These are phyloP conservation scores for Rhizomucor miehei DNA, from an alignment of 371 early-diverging fungal species.

Conservation along the genomic window DNA sequence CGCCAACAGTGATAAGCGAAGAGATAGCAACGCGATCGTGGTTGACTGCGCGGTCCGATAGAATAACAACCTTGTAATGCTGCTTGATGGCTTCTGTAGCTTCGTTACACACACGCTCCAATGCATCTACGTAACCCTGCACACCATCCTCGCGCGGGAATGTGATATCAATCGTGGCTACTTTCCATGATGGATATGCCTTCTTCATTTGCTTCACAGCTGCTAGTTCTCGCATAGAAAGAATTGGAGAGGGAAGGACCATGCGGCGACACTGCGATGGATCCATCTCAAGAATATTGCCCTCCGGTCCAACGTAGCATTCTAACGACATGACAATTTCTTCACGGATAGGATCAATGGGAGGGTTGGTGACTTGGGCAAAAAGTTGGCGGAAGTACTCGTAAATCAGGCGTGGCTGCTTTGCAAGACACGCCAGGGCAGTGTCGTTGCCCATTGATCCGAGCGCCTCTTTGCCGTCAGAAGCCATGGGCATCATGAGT, in stretches of 20 bases:
- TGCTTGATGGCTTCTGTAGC: conserved; percentile 78
- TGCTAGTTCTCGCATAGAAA: conserved; percentile 78
- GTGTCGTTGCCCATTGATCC: conserved; percentile 98
- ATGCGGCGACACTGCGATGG: conserved; percentile 77
- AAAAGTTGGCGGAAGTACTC: conserved; percentile 97
- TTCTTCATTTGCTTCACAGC: conserved; percentile 69
- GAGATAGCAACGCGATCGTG: conserved; percentile 81
- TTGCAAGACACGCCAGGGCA: conserved; percentile 90
- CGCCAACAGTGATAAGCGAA: conserved; percentile 88
- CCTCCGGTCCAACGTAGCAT: conserved; percentile 93
- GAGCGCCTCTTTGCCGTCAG: conserved; percentile 90
- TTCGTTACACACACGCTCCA: conserved; percentile 86
- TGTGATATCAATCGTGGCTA: conserved; percentile 85
- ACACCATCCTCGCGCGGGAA: conserved; percentile 75
- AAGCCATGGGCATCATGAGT: conserved; percentile 83
- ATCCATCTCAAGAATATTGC: conserved; percentile 86
- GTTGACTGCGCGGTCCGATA: conserved; percentile 76
- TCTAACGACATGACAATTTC: conserved; percentile 95
- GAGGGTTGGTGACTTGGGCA: conserved; percentile 97
- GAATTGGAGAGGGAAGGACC: conserved; percentile 79
- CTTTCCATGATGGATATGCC: conserved; percentile 71
- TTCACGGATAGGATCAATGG: conserved; percentile 98
- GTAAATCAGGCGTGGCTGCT: conserved; percentile 84
- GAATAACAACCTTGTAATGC: conserved; percentile 78
- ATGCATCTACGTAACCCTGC: conserved; percentile 68